Conservation (phyloP, 2,329 filamentous ascomycete species). For the Monilinia laxa region DNA sequence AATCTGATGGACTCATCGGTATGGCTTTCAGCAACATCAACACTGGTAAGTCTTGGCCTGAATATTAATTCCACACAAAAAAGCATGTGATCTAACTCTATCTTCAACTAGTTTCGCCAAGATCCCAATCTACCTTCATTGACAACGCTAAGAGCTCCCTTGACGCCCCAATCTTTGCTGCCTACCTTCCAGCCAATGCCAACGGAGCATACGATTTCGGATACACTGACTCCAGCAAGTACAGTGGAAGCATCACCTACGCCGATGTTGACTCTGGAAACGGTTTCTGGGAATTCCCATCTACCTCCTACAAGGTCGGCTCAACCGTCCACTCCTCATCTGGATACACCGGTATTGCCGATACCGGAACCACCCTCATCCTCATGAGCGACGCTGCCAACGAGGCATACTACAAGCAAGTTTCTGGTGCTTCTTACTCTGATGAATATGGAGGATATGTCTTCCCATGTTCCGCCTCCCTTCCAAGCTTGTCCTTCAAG, state of each 20-base stretch:
- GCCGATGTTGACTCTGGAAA: slow-evolving; percentile 46
- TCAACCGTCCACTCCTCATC: slow-evolving; percentile 47
- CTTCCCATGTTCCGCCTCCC: slow-evolving; percentile 41
- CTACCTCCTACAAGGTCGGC: slow-evolving; percentile 49
- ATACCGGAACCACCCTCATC: slow-evolving; percentile 46
- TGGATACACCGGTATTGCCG: slow-evolving; percentile 40
- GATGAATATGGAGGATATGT: slow-evolving; percentile 39
- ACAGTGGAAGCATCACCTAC: slow-evolving; percentile 54
- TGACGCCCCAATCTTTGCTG: slow-evolving; percentile 53
- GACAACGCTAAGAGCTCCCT: slow-evolving; percentile 37
- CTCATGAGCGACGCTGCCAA: slow-evolving; percentile 41
- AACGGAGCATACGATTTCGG: slow-evolving; percentile 56
- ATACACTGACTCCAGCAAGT: slow-evolving; percentile 52
- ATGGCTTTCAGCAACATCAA: slow-evolving; percentile 47
- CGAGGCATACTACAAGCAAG: slow-evolving; percentile 42
- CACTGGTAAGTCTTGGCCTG: slow-evolving; percentile 28
- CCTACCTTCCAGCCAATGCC: slow-evolving; percentile 49
- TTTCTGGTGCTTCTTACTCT: slow-evolving; percentile 39
- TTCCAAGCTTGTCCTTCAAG: slow-evolving; percentile 41
- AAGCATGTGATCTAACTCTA: not conserved
- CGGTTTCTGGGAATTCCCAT: slow-evolving; percentile 58
- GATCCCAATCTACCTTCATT: slow-evolving; percentile 38
- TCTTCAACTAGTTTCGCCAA: slow-evolving; percentile 29
- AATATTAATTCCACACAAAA: not conserved
- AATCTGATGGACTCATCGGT: slow-evolving; percentile 60